Conservation (phyloP, 2,329 filamentous ascomycete species). For the Macrophomina tecta region DNA sequence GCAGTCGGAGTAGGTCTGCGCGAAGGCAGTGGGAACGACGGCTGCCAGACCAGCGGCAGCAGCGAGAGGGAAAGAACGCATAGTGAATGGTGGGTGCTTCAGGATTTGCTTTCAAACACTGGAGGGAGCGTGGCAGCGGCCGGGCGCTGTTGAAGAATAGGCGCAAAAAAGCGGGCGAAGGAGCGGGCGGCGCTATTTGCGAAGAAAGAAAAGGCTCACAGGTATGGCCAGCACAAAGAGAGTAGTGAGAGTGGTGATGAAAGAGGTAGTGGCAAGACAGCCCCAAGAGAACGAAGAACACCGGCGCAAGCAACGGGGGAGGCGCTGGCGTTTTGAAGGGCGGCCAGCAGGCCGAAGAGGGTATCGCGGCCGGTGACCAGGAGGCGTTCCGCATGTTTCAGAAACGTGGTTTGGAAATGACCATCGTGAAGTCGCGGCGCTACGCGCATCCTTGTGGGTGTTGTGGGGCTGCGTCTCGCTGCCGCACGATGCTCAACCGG, state of each 20-base stretch:
- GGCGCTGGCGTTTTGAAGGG: constrained; percentile 21
- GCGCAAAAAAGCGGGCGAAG: constrained; percentile 1
- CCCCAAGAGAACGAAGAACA: constrained; percentile 7
- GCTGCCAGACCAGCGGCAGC: constrained; percentile 30
- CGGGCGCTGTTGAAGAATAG: constrained; percentile 4
- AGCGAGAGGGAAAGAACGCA: constrained; percentile 19
- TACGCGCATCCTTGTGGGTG: constrained; percentile 16
- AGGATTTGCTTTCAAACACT: constrained; percentile 1
- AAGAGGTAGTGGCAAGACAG: constrained; percentile 13
- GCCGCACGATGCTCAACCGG: constrained; percentile 5
- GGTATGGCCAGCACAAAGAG: constrained; percentile 22
- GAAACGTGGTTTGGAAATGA: constrained; percentile 20
- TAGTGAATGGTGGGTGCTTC: constrained; percentile 4
- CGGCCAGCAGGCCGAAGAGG: not conserved
- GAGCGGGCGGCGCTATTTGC: not conserved
- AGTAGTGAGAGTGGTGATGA: constrained; percentile 14
- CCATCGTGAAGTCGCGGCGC: constrained; percentile 21
- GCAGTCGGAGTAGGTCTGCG: constrained; percentile 54
- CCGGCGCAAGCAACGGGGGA: not conserved
- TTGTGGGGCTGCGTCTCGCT: constrained; percentile 5
- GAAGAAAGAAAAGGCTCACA: constrained; percentile 19
- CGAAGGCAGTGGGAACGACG: constrained; percentile 38
- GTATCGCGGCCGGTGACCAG: constrained; percentile 10
- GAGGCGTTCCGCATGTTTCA: constrained; percentile 25
- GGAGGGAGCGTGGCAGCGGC: constrained; percentile 9